Conservation (phyloP, 2,329 filamentous ascomycete species). For the Botryotinia calthae region DNA sequence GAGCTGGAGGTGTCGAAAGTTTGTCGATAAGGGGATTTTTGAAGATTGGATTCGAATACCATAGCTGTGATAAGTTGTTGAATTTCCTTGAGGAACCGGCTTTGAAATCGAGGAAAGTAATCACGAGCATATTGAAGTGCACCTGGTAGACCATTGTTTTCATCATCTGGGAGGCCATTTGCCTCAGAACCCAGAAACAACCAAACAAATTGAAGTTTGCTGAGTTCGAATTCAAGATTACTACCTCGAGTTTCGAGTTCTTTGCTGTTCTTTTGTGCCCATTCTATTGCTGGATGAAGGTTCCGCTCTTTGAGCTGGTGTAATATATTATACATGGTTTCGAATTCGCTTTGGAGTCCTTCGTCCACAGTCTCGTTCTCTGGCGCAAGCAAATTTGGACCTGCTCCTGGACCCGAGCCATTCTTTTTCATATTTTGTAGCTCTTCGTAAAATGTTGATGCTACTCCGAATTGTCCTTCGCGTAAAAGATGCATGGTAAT, state of each 20-base stretch:
- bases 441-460: slow-evolving; percentile 80
- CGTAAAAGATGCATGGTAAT: slow-evolving; percentile 96
- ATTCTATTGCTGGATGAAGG: slow-evolving; percentile 78
- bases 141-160: slow-evolving; percentile 54
- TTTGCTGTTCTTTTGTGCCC: slow-evolving; percentile 71
- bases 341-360: slow-evolving; percentile 76
- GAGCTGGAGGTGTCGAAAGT: slow-evolving; percentile 73
- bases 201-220: slow-evolving; percentile 85
- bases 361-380: slow-evolving; percentile 33
- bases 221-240: slow-evolving; percentile 93
- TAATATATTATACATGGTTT: slow-evolving; percentile 87
- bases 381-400: slow-evolving; percentile 20
- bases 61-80: slow-evolving; percentile 78
- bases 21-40: slow-evolving; percentile 71
- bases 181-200: slow-evolving; percentile 66
- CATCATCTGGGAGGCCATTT: slow-evolving; percentile 55
- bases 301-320: slow-evolving; percentile 72
- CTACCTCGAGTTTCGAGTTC: slow-evolving; percentile 78
- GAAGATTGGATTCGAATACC: slow-evolving; percentile 73
- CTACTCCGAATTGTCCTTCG: slow-evolving; percentile 89
- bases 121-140: slow-evolving; percentile 74
- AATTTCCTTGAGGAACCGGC: slow-evolving; percentile 74
- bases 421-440: slow-evolving; percentile 48
- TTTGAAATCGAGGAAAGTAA: slow-evolving; percentile 72
- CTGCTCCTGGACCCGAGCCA: slow-evolving; percentile 35